phyloP scores from a whole-genome alignment of 116 monocot genomes.

The Papilionanthe hybrid region DNA sequence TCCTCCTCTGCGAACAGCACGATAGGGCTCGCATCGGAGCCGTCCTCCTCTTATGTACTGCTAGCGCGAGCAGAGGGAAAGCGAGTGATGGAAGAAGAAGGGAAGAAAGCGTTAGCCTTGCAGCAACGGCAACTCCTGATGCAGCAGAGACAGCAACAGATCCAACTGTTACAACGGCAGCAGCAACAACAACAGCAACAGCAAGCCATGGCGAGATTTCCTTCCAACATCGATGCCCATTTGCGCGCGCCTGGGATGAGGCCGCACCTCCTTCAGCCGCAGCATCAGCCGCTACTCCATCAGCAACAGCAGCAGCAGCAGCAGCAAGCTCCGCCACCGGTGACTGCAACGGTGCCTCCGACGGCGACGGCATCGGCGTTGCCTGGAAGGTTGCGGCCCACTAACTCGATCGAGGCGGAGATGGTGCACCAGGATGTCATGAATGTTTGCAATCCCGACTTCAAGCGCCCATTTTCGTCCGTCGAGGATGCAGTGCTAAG shows the following conservation, averaged over 20 bases:
- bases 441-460: conserved; percentile 87
- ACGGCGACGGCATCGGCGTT: conserved; percentile 6
- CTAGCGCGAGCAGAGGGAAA: neutral
- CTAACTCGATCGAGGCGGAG: conserved; percentile 53
- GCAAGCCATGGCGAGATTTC: conserved; percentile 79
- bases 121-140: conserved; percentile 51
- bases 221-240: conserved; percentile 95
- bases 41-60: too few species aligned
- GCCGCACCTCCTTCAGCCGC: conserved; percentile 37
- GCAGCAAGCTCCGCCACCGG: conserved; percentile 2
- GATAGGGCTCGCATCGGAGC: too few species aligned
- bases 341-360: neutral
- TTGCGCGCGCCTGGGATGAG: conserved; percentile 76
- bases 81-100: conserved; percentile 7
- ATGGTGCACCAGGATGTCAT: conserved; percentile 94
- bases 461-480: conserved; percentile 71
- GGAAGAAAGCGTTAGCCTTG: conserved; percentile 13
- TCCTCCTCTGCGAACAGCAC: too few species aligned
- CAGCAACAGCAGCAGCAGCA: conserved; percentile 34
- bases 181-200: conserved; percentile 44
- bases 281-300: conserved; percentile 9
- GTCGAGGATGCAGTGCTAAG: conserved; percentile 77
- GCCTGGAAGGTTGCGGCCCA: conserved; percentile 14
- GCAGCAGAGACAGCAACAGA: conserved; percentile 38
- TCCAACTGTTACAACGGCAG: conserved; percentile 27